These are phyloP conservation scores for Chalaropsis thielavioides DNA, from an alignment of 2,329 filamentous ascomycete species.

Conservation along the genomic window DNA sequence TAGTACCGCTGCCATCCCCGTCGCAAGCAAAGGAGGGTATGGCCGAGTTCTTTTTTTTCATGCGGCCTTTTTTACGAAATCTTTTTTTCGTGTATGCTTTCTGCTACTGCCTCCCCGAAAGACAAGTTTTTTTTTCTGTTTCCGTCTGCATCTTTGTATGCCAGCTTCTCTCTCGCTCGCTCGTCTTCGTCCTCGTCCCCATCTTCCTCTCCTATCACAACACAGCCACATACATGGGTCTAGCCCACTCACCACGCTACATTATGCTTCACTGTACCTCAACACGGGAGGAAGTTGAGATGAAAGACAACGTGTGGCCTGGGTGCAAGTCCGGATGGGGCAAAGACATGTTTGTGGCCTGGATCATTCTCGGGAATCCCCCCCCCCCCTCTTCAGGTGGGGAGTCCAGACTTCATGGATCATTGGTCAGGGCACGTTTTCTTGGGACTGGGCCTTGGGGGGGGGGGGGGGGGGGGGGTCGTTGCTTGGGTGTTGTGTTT, in stretches of 20 bases:
- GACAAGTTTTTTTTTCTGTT: neutral
- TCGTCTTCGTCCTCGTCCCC: too few species aligned
- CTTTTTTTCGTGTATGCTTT: too few species aligned
- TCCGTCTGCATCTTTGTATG: neutral
- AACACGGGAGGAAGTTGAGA: neutral
- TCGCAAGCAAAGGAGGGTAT: neutral
- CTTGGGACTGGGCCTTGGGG: neutral
- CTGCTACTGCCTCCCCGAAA: too few species aligned
- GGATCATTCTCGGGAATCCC: constrained; percentile 1
- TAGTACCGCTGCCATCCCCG: neutral
- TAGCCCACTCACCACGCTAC: too few species aligned
- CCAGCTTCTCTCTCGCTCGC: neutral
- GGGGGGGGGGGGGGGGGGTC: neutral
- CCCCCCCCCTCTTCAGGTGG: neutral
- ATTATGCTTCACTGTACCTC: too few species aligned
- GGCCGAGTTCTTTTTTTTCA: too few species aligned
- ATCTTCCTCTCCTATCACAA: too few species aligned
- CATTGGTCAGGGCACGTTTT: neutral
- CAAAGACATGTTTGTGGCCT: constrained; percentile 7
- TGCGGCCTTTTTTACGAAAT: too few species aligned
- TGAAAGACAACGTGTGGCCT: neutral
- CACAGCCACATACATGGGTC: neutral
- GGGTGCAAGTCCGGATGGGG: neutral
- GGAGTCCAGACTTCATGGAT: neutral
- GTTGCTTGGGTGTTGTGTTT: neutral